Conservation (phyloP, 345 rosid genomes). For the Carallia pectinifolia region DNA sequence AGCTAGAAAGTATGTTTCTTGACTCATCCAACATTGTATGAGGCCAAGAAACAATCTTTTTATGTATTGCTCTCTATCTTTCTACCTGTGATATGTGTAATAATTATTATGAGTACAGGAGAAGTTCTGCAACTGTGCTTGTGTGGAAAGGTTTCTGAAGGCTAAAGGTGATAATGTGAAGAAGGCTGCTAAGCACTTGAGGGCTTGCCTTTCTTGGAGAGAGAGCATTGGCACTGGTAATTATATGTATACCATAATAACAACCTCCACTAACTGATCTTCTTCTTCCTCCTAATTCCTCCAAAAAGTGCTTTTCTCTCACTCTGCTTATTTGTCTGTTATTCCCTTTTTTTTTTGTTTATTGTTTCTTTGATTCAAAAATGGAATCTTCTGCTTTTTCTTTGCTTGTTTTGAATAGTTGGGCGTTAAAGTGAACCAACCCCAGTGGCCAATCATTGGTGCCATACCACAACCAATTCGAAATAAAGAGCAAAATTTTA, state of each 20-base stretch:
- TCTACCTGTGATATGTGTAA: background rate
- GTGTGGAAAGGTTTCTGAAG: slow-evolving; percentile 71
- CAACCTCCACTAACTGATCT: background rate
- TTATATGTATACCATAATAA: background rate
- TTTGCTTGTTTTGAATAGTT: slow-evolving; percentile 29
- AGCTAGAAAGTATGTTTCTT: background rate
- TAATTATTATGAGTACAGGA: slow-evolving; percentile 48
- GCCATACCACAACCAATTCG: slow-evolving; percentile 8
- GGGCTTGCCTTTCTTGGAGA: slow-evolving; percentile 97
- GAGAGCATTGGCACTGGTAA: slow-evolving; percentile 65
- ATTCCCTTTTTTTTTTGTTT: slow-evolving; percentile 13
- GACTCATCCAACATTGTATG: background rate
- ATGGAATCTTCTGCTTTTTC: slow-evolving; percentile 33
- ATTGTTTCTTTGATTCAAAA: slow-evolving; percentile 17
- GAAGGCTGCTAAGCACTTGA: slow-evolving; percentile 74
- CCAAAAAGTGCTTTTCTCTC: background rate
- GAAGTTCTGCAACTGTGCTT: slow-evolving; percentile 75
- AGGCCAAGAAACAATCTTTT: background rate
- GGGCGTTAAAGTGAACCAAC: slow-evolving; percentile 32
- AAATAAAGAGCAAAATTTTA: slow-evolving; percentile 7
- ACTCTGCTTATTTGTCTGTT: slow-evolving; percentile 3
- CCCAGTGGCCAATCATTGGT: slow-evolving; percentile 25
- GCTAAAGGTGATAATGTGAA: slow-evolving; percentile 77
- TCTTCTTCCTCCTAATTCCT: background rate
- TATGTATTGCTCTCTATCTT: background rate